phyloP scores from a whole-genome alignment of 257 asterid species.

The Leonotis leonurus region DNA sequence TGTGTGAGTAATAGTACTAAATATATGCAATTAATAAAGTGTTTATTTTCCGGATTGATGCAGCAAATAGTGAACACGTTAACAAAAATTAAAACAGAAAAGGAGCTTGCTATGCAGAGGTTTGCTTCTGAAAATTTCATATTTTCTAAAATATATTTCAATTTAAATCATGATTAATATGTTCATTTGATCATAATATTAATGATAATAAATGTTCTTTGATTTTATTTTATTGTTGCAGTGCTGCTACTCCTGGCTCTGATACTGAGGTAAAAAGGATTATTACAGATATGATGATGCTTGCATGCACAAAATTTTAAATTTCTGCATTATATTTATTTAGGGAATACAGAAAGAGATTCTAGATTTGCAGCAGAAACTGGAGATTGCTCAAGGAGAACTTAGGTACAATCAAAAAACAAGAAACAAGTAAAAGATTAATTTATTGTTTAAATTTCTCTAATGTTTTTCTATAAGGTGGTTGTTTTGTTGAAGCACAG shows the following conservation, averaged over 20 bases:
- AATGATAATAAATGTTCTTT: background rate
- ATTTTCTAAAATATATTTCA: background rate
- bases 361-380: slow-evolving; percentile 44
- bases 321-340: background rate
- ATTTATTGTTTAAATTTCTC: background rate
- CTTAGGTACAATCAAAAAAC: slow-evolving; percentile 32
- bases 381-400: slow-evolving; percentile 31
- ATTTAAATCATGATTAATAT: background rate
- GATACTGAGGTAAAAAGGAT: slow-evolving; percentile 36
- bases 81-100: slow-evolving; percentile 52
- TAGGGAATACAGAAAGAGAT: slow-evolving; percentile 59
- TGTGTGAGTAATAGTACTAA: no score
- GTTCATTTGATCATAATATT: background rate
- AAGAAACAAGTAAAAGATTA: background rate
- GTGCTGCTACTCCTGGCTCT: slow-evolving; percentile 56
- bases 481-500: slow-evolving; percentile 18
- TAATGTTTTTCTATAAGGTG: background rate
- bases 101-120: slow-evolving; percentile 62
- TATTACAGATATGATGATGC: background rate
- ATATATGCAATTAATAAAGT: background rate
- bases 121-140: background rate
- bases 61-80: slow-evolving; percentile 63
- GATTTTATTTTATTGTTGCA: slow-evolving; percentile 7
- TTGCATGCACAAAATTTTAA: background rate
- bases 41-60: slow-evolving; percentile 11